Conservation (phyloP, 202 grass and related monocot species). For the Setaria italica region DNA sequence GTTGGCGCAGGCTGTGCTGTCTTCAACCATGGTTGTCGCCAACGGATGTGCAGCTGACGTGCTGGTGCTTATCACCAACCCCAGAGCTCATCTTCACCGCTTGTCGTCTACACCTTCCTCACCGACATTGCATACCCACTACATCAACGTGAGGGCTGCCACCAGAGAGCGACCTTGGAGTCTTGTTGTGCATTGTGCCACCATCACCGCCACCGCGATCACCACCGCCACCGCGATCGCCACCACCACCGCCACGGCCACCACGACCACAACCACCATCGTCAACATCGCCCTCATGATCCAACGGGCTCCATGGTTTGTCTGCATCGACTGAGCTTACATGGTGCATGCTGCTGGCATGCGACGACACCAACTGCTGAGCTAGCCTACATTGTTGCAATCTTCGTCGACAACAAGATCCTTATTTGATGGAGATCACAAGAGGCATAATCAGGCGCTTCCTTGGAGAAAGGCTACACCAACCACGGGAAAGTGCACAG, state of each 20-base stretch:
- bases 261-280: slow-evolving; percentile 20
- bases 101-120: slow-evolving; percentile 48
- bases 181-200: slow-evolving; percentile 11
- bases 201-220: background rate
- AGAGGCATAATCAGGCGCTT: slow-evolving; percentile 16
- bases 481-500: slow-evolving; percentile 36
- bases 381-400: slow-evolving; percentile 2
- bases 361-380: slow-evolving; percentile 24
- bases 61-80: slow-evolving; percentile 56
- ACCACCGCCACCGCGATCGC: no score
- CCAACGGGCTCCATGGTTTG: slow-evolving; percentile 37
- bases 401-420: slow-evolving; percentile 46
- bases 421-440: slow-evolving; percentile 23
- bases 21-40: slow-evolving; percentile 49
- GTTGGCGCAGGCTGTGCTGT: slow-evolving; percentile 51
- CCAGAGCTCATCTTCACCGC: slow-evolving; percentile 46
- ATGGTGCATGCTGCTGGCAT: slow-evolving; percentile 43
- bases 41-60: slow-evolving; percentile 34
- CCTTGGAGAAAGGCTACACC: slow-evolving; percentile 45
- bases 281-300: slow-evolving; percentile 36
- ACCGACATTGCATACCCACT: slow-evolving; percentile 46
- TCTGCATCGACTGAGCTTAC: slow-evolving; percentile 42
- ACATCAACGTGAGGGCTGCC: slow-evolving; percentile 43
- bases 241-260: background rate
- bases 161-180: slow-evolving; percentile 23